A percentile compares a stretch with the other conserved stretches of the same genome.
Conservation (phyloP, 306 rosid species). For the Glycine soja region DNA sequence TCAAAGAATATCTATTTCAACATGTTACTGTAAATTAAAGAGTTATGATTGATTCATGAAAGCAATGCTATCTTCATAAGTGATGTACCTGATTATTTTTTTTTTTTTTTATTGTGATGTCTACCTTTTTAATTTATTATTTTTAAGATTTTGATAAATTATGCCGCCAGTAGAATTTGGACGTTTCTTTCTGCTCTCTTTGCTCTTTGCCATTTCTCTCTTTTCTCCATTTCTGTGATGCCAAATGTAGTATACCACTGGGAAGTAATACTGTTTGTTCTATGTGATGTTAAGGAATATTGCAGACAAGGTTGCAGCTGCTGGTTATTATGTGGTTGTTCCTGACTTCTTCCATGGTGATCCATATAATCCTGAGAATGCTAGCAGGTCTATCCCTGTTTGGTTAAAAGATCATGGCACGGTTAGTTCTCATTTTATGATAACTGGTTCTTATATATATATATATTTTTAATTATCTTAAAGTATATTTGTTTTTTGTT, state of each 20-base stretch:
- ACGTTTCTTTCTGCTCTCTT: not conserved
- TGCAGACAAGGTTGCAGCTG: conserved; percentile 75
- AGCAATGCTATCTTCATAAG: no score
- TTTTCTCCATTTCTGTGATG: not conserved
- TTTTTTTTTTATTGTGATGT: no score
- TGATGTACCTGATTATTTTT: no score
- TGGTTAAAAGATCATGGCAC: conserved; percentile 66
- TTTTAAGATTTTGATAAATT: conserved; percentile 51
- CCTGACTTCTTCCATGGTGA: conserved; percentile 72
- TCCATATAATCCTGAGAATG: conserved; percentile 54
- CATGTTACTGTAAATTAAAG: no score
- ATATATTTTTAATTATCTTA: no score
- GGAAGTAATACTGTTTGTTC: conserved; percentile 33
- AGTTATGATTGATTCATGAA: no score
- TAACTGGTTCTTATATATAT: not conserved
- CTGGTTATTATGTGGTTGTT: conserved; percentile 73
- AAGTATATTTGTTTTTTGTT: not conserved
- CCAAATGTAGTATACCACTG: not conserved
- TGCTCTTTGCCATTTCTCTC: not conserved
- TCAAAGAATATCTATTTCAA: no score
- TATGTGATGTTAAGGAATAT: conserved; percentile 59
- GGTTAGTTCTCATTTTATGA: conserved; percentile 51
- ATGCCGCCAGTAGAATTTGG: not conserved
- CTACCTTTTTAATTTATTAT: no score
- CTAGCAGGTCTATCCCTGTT: conserved; percentile 54